Conservation (phyloP, 495 filamentous ascomycete species). For the Neohortaea acidophila region DNA sequence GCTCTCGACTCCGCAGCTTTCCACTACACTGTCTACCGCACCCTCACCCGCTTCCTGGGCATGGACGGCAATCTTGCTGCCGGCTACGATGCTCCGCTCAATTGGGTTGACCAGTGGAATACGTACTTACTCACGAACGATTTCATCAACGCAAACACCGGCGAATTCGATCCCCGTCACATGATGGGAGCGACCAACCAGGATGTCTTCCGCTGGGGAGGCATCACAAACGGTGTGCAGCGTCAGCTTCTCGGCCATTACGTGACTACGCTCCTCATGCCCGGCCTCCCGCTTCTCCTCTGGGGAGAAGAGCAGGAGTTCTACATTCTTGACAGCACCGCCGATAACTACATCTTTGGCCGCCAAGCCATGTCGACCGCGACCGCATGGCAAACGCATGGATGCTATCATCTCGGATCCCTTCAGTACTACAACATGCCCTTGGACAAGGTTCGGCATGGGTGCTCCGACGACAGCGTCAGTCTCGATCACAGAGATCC, state of each 20-base stretch:
- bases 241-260: slow-evolving; percentile 45
- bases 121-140: slow-evolving; percentile 50
- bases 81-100: slow-evolving; percentile 41
- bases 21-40: slow-evolving; percentile 53
- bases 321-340: slow-evolving; percentile 50
- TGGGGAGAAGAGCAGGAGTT: slow-evolving; percentile 60
- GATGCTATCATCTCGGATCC: slow-evolving; percentile 43
- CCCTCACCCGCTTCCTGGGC: slow-evolving; percentile 48
- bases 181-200: slow-evolving; percentile 56
- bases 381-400: slow-evolving; percentile 52
- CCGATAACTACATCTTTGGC: slow-evolving; percentile 54
- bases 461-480: slow-evolving; percentile 42
- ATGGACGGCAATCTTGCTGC: slow-evolving; percentile 47
- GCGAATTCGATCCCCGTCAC: slow-evolving; percentile 52
- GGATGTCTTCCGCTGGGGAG: slow-evolving; percentile 61
- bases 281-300: slow-evolving; percentile 47
- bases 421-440: slow-evolving; percentile 46
- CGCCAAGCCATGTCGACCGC: slow-evolving; percentile 50
- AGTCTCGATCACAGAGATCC: slow-evolving; percentile 54
- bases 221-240: slow-evolving; percentile 43
- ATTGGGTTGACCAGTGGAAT: slow-evolving; percentile 50
- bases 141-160: slow-evolving; percentile 47
- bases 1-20: slow-evolving; percentile 52
- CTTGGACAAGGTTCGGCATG: slow-evolving; percentile 35
- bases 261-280: slow-evolving; percentile 47